Conservation (phyloP, 495 filamentous ascomycete species). For the Daldinia loculata region DNA sequence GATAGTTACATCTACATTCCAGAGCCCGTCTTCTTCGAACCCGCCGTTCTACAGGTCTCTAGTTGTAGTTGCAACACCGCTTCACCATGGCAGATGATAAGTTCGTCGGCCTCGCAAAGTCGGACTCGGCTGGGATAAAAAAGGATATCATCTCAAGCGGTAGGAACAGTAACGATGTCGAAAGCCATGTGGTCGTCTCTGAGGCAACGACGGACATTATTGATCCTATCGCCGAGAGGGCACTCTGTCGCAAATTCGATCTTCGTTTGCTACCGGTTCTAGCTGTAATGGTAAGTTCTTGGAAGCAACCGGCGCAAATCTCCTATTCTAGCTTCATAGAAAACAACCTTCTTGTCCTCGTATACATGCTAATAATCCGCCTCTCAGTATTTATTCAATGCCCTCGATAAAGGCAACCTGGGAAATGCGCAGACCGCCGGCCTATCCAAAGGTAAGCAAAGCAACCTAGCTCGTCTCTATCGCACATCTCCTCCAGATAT, state of each 20-base stretch:
- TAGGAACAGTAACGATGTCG: constrained; percentile 34
- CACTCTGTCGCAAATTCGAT: constrained; percentile 72
- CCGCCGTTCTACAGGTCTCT: background rate
- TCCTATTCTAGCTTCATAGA: background rate
- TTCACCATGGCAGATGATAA: constrained; percentile 15
- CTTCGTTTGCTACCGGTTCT: constrained; percentile 68
- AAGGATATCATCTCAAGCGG: constrained; percentile 11
- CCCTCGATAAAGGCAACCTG: constrained; percentile 73
- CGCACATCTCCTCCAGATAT: constrained; percentile 6
- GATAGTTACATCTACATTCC: constrained; percentile 2
- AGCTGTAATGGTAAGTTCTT: constrained; percentile 64
- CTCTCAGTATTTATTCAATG: constrained; percentile 64
- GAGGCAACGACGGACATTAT: constrained; percentile 33
- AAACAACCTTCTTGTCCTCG: background rate
- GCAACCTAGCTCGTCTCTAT: constrained; percentile 45
- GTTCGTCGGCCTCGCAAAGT: constrained; percentile 11
- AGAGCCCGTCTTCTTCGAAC: background rate
- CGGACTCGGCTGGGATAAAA: constrained; percentile 15
- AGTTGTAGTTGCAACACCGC: background rate
- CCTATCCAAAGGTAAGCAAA: constrained; percentile 53
- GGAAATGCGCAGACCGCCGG: constrained; percentile 74
- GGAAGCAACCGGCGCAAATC: constrained; percentile 5
- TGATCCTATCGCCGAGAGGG: constrained; percentile 62
- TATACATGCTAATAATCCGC: constrained; percentile 1
- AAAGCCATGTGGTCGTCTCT: constrained; percentile 29